Evolutionary conservation across 2,329 filamentous ascomycete genomes (phyloP), one percentile per base, ranked within the genome.

Genomic region (Sphaerulina vaccinii): DNA sequence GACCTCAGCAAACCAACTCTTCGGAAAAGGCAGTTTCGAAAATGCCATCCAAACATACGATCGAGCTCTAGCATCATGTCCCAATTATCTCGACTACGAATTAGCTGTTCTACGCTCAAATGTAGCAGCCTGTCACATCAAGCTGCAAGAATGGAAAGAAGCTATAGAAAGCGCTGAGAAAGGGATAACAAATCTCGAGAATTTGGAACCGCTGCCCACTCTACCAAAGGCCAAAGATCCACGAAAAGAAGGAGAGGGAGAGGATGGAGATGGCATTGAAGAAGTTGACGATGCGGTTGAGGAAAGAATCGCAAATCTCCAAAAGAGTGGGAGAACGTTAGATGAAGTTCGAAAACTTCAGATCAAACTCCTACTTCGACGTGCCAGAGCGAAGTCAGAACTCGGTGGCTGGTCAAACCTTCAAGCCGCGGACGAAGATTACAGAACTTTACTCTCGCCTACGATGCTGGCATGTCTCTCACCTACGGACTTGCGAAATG

Each of bases 91-190:
- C 21, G 84, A 92, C 68, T 96, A 89, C 72, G 90, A 96, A 62
- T 78, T 92, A 56, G 90, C 91, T 21, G 88, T 97, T 8, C 77
- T 97, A 5, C 83, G 86, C 53, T 90, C 87, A 68, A 97, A 97
- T 73, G 86, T 96, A 59, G 82, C 92, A 1, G 92, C 91, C 8
- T 96, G 90, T 67, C 83, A 96, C 63, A 70, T 97, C 49, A 95
- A 95, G 68, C 76, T 95, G 2, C 78, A 84, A 55, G 85, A 92
- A 55, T 96, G 90, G 88, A 90, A 91, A 60, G 84, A 88, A 23
- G 88, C 90, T 8, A 79, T 90, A 37, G 84, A 85, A 42, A 79
- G 82, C 8, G 90, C 91, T 1, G 87, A 84, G 0, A 77, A 81
- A 9, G 85, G 89, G 1, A 67, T 97, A 0, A 85, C 91, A 9